phyloP scores from a whole-genome alignment of 2,329 filamentous ascomycete species.

The Diaporthe aspalathi region DNA sequence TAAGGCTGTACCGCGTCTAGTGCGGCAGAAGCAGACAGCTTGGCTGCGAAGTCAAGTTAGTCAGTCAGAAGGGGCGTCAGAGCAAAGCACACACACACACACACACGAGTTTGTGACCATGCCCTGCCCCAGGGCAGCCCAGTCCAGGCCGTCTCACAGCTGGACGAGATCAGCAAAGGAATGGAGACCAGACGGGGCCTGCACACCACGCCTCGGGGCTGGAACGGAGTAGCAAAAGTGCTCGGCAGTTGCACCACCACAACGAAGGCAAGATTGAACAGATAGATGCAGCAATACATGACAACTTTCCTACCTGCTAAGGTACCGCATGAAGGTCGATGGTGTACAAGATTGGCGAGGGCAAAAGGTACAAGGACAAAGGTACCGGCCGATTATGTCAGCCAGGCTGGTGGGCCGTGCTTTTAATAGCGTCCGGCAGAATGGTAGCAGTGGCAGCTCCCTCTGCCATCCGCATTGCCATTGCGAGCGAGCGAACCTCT shows the following conservation, averaged over 20 bases:
- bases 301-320: too few relatives aligned
- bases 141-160: conserved; percentile 23
- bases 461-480: conserved; percentile 25
- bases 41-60: conserved; percentile 9
- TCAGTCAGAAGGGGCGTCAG: conserved; percentile 10
- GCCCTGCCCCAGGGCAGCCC: conserved; percentile 15
- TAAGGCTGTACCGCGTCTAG: background rate
- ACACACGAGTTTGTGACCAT: conserved; percentile 2
- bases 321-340: too few relatives aligned
- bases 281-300: too few relatives aligned
- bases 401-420: conserved; percentile 19
- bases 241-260: background rate
- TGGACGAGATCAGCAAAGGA: conserved; percentile 26
- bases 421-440: conserved; percentile 29
- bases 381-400: conserved; percentile 35
- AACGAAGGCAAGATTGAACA: background rate
- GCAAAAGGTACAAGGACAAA: background rate
- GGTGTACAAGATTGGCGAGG: background rate
- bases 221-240: background rate
- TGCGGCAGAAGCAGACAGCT: conserved; percentile 1
- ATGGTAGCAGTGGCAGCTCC: conserved; percentile 9
- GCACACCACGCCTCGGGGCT: conserved; percentile 1
- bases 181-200: conserved; percentile 3
- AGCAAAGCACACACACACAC: background rate
- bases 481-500: conserved; percentile 24